A percentile compares a stretch with the other conserved stretches of the same genome.
Evolutionary conservation across 345 rosid genomes (phyloP).

Genomic region (Pugionium dolabratum): DNA sequence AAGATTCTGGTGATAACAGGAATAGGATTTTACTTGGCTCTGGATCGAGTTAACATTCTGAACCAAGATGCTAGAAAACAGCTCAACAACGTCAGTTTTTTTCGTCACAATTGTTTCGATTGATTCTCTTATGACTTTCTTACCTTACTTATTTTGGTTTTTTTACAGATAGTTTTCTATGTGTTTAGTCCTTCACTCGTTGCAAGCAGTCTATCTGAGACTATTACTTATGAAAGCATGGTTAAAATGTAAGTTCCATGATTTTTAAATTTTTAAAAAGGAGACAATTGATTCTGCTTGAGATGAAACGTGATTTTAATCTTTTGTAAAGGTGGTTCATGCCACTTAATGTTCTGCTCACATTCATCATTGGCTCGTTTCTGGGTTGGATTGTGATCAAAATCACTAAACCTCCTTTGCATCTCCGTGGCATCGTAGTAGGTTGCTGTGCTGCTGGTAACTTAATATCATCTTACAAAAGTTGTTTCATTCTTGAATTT

Average conservation of each 20-base stretch:
- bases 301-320: neutral
- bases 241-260: conserved; percentile 47
- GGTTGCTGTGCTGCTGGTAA: conserved; percentile 39
- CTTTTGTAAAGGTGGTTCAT: conserved; percentile 40
- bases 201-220: conserved; percentile 49
- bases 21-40: conserved; percentile 45
- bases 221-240: conserved; percentile 55
- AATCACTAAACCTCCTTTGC: conserved; percentile 50
- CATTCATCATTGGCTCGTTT: conserved; percentile 54
- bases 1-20: conserved; percentile 52
- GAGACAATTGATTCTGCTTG: too few relatives aligned
- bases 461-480: neutral
- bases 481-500: neutral
- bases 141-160: too few relatives aligned
- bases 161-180: conserved; percentile 33
- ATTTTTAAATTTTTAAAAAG: neutral
- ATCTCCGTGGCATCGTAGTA: conserved; percentile 43
- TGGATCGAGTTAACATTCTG: conserved; percentile 38
- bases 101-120: too few relatives aligned
- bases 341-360: conserved; percentile 39
- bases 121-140: too few relatives aligned
- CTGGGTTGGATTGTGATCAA: conserved; percentile 57
- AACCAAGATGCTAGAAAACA: conserved; percentile 56
- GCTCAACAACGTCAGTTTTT: conserved; percentile 38
- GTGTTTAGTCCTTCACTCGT: conserved; percentile 69